phyloP scores from a whole-genome alignment of 1,139 yeast genomes.

The Sugiyamaella paludigena region DNA sequence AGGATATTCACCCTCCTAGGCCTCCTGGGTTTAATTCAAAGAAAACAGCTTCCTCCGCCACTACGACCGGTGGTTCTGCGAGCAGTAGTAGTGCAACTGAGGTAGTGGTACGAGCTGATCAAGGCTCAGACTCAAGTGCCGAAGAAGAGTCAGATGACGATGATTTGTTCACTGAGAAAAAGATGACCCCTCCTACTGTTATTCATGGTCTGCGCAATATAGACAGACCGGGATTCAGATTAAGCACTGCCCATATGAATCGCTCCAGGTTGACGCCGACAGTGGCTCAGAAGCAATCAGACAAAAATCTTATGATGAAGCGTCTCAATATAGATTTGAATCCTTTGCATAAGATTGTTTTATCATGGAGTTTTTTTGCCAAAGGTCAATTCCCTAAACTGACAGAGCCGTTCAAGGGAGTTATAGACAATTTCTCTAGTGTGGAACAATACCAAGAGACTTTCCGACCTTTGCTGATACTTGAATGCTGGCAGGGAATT shows the following conservation, averaged over 20 bases:
- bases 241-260: constrained; percentile 5
- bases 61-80: constrained; percentile 22
- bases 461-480: constrained; percentile 75
- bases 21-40: constrained; percentile 74
- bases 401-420: constrained; percentile 1
- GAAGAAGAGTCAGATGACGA: constrained; percentile 27
- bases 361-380: constrained; percentile 74
- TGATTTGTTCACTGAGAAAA: constrained; percentile 28
- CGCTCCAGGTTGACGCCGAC: constrained; percentile 2
- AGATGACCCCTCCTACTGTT: constrained; percentile 4
- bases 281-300: constrained; percentile 47
- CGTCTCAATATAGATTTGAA: constrained; percentile 75
- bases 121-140: constrained; percentile 29
- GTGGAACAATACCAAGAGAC: constrained; percentile 62
- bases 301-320: constrained; percentile 74
- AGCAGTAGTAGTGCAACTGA: constrained; percentile 11
- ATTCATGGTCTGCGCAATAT: constrained; percentile 18
- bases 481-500: constrained; percentile 94
- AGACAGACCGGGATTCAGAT: constrained; percentile 15
- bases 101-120: too few species aligned
- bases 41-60: constrained; percentile 23
- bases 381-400: constrained; percentile 56
- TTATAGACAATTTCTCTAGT: constrained; percentile 43
- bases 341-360: constrained; percentile 66
- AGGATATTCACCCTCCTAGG: constrained; percentile 59